Percentiles rank a stretch among this genome's conserved stretches.
These are phyloP conservation scores for Roridomyces roridus DNA, from an alignment of 768 basidiomycete genomes.

Conservation along the genomic window DNA sequence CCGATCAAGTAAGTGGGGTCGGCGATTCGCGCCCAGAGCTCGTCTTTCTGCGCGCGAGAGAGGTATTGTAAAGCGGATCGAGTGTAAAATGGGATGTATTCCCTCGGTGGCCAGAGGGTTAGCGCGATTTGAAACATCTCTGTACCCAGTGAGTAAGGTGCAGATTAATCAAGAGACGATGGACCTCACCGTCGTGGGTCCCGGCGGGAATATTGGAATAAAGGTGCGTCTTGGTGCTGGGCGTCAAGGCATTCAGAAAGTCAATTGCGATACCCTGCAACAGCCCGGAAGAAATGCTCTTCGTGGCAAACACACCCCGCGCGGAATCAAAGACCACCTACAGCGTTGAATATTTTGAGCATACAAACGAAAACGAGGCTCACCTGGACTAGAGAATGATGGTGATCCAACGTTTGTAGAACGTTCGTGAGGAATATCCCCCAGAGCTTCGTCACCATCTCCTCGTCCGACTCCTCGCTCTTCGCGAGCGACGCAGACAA, in stretches of 20 bases:
- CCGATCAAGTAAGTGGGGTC: conserved; percentile 12
- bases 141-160: not conserved
- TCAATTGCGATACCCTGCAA: conserved; percentile 6
- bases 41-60: conserved; percentile 9
- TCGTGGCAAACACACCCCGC: conserved; percentile 22
- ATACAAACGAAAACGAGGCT: not conserved
- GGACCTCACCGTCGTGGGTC: conserved; percentile 21
- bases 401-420: conserved; percentile 11
- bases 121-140: conserved; percentile 22
- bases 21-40: conserved; percentile 18
- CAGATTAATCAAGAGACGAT: not conserved
- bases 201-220: conserved; percentile 20
- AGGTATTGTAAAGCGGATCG: not conserved
- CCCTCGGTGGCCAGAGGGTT: conserved; percentile 17
- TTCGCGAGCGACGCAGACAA: conserved; percentile 13
- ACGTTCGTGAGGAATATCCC: conserved; percentile 2
- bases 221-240: conserved; percentile 17
- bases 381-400: conserved; percentile 19
- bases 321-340: conserved; percentile 19
- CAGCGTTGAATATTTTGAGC: conserved; percentile 3
- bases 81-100: conserved; percentile 16
- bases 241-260: conserved; percentile 20
- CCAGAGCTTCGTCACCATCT: conserved; percentile 15
- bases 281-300: conserved; percentile 15
- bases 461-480: conserved; percentile 19